Base-by-base conservation (phyloP, 2,329 filamentous ascomycete species). In the Cladosporium sp. region DNA sequence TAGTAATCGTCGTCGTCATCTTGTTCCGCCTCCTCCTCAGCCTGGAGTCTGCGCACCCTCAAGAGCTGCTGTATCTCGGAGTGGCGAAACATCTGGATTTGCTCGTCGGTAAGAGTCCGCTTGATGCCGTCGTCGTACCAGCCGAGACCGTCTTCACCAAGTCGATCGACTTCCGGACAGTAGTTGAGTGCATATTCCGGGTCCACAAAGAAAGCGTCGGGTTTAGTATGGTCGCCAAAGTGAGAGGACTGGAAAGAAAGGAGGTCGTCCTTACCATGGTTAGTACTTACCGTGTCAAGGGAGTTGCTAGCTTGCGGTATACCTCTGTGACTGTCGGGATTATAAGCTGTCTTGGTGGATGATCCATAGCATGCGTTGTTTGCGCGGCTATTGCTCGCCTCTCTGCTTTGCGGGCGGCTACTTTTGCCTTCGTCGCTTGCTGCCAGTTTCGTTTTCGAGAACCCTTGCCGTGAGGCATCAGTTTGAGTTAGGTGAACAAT, bases 51-150 rank as follows among this genome's bases (percentile, higher is more conserved):
- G 17, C 60, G 62, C 34, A 55, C 37, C 49, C 63, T 58, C 17
- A 42, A 36, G 17, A 58, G 55, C 96, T 77, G 12, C 69, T 94
- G 87, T 20, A 96, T 82, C 73, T 97, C 93, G 2, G 89, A 93
- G 70, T 95, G 90, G 61, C 92, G 83, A 72, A 97, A 97, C 61
- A 96, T 93, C 55, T 85, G 84, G 65, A 97, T 90, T 76, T 97
- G 90, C 66, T 92, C 89, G 69, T 97, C 90, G 9, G 92, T 97
- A 67, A 97, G 79, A 17, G 92, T 96, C 40, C 93, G 88, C 71
- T 94, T 94, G 61, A 86, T 84, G 3, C 93, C 92, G 69, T 97
- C 92, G 1, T 83, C 75, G 66, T 97, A 97, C 73, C 90, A 93
- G 17, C 92, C 93, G 15, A 97, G 78, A 1, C 77, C 84, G 39